Percentiles rank a stretch among this genome's conserved stretches.
These are phyloP conservation scores for Blastocystis sp. DNA, from an alignment of 352 stramenopile genomes.

Conservation along the genomic window DNA sequence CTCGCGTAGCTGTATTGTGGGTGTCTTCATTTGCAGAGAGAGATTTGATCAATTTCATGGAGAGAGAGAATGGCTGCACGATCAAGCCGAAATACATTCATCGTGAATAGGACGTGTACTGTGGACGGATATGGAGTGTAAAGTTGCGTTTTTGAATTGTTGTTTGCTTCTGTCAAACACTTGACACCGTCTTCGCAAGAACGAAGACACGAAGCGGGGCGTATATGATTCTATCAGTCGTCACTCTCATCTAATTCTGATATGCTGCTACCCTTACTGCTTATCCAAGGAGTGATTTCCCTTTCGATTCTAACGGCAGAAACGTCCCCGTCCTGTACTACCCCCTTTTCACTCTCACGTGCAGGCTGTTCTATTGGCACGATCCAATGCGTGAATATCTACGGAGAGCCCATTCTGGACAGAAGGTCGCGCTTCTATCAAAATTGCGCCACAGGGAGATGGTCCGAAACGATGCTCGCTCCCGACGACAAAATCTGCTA, in stretches of 20 bases:
- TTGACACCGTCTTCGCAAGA: slow-evolving; percentile 7
- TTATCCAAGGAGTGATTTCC: slow-evolving; percentile 2
- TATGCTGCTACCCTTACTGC: slow-evolving; percentile 52
- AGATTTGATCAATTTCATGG: slow-evolving; percentile 50
- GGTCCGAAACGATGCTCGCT: slow-evolving; percentile 42
- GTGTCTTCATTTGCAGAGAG: not conserved
- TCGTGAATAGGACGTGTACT: not conserved
- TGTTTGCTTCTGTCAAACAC: not conserved
- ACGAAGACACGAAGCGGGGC: slow-evolving; percentile 51
- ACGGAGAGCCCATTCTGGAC: not conserved
- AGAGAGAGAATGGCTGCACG: slow-evolving; percentile 22
- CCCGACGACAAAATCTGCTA: slow-evolving; percentile 59
- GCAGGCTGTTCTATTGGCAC: slow-evolving; percentile 51
- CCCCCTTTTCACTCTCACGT: not conserved
- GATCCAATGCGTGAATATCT: slow-evolving; percentile 41
- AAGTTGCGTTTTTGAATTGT: too few species aligned
- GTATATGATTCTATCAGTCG: not conserved
- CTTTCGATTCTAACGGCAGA: not conserved
- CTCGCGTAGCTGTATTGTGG: not conserved
- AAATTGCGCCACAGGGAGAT: slow-evolving; percentile 8
- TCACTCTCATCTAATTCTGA: slow-evolving; percentile 6
- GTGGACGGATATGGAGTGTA: slow-evolving; percentile 14
- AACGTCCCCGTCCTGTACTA: not conserved
- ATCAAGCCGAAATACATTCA: slow-evolving; percentile 31
- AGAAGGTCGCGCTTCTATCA: slow-evolving; percentile 47